These are phyloP conservation scores for Amanita jacksonii DNA, from an alignment of 768 basidiomycete genomes.

Conservation along the genomic window DNA sequence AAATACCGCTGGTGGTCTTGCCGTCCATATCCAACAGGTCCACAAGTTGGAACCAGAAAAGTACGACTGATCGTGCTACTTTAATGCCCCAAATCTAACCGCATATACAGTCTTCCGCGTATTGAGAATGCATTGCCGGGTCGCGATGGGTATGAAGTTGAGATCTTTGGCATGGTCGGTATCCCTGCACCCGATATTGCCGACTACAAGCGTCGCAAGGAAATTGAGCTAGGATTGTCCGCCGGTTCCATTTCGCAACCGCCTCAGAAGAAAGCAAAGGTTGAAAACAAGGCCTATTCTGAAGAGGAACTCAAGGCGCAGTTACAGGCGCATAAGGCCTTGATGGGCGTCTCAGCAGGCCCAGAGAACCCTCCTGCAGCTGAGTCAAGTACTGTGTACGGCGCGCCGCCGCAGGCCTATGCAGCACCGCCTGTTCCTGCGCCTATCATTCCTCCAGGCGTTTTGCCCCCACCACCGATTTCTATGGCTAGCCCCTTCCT, in stretches of 20 bases:
- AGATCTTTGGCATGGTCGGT: conserved; percentile 99
- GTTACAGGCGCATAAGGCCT: conserved; percentile 80
- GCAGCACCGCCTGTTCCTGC: conserved; percentile 34
- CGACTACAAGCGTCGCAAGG: conserved; percentile 93
- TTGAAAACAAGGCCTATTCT: conserved; percentile 65
- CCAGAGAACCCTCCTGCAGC: conserved; percentile 27
- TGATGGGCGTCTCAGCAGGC: conserved; percentile 64
- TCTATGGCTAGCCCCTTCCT: conserved; percentile 14
- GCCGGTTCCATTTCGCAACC: conserved; percentile 78
- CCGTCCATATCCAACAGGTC: conserved; percentile 97
- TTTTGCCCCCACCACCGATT: conserved; percentile 21
- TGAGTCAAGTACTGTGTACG: conserved; percentile 51
- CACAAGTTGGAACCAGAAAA: conserved; percentile 98
- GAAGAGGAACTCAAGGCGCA: conserved; percentile 82
- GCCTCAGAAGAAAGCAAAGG: conserved; percentile 71
- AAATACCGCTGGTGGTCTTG: conserved; percentile 95
- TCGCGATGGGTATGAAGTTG: conserved; percentile 95
- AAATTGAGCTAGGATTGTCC: conserved; percentile 82
- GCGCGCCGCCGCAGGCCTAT: conserved; percentile 68
- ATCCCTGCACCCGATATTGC: conserved; percentile 91
- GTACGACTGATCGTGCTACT: conserved; percentile 27
- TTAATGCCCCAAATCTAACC: background rate
- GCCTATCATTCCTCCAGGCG: conserved; percentile 20
- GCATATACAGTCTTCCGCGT: conserved; percentile 52
- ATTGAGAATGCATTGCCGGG: conserved; percentile 96